Evolutionary conservation across 306 rosid genomes (phyloP).

Genomic region (Casuarina cunninghamiana): DNA sequence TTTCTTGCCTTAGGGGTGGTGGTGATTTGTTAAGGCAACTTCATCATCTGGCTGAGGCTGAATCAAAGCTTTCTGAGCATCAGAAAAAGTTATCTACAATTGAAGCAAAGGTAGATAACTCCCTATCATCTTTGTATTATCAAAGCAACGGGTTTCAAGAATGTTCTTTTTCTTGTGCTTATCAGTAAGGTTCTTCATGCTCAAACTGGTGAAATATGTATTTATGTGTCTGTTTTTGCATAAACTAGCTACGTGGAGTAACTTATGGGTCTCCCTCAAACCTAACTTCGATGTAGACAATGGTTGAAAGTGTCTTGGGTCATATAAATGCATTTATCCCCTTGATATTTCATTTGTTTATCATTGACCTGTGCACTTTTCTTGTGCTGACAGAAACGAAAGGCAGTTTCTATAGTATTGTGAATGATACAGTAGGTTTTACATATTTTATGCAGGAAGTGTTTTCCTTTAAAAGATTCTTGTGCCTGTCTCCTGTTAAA

Average conservation of each 20-base stretch:
- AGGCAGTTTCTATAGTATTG: background rate
- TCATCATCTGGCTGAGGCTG: conserved; percentile 78
- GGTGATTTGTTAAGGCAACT: conserved; percentile 85
- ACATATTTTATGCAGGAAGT: background rate
- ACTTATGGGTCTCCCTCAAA: background rate
- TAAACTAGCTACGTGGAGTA: background rate
- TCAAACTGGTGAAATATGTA: background rate
- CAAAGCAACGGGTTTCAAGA: background rate
- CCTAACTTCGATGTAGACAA: background rate
- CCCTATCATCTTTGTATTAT: background rate
- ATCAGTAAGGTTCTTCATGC: background rate
- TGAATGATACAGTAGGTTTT: too few relatives aligned
- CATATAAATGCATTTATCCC: background rate
- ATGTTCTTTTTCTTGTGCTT: background rate
- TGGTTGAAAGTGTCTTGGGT: background rate
- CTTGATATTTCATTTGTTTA: background rate
- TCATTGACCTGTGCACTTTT: background rate
- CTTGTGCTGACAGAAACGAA: background rate
- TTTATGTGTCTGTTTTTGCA: background rate
- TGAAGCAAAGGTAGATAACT: conserved; percentile 65
- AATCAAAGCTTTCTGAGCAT: conserved; percentile 58
- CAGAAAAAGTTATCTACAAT: conserved; percentile 66
- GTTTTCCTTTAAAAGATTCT: background rate
- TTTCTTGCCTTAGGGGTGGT: conserved; percentile 68
- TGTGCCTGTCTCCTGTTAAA: background rate